Conservation (phyloP, 805 yeast genomes). For the Candida awuae region DNA sequence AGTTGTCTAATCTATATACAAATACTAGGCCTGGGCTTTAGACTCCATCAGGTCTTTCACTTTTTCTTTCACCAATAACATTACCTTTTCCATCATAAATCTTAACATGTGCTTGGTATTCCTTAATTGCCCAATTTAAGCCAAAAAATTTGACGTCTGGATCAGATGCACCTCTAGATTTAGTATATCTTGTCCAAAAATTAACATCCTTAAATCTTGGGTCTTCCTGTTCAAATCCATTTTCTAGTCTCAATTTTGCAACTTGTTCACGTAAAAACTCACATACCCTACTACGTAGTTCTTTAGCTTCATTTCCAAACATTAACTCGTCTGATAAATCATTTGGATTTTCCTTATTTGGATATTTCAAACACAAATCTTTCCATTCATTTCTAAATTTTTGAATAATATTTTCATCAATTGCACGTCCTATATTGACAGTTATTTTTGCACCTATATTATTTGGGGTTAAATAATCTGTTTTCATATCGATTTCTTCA, state of each 20-base stretch:
- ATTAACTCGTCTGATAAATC: constrained; percentile 58
- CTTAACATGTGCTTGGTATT: constrained; percentile 44
- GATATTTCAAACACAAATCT: constrained; percentile 45
- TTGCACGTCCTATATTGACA: constrained; percentile 63
- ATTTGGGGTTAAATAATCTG: constrained; percentile 37
- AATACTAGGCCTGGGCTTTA: background rate
- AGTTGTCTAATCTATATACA: background rate
- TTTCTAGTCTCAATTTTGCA: constrained; percentile 36
- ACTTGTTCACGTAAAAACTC: constrained; percentile 59
- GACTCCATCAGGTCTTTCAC: constrained; percentile 13
- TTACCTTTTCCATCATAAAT: constrained; percentile 28
- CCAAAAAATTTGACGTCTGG: constrained; percentile 69
- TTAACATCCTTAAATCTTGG: constrained; percentile 54
- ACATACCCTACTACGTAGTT: constrained; percentile 65
- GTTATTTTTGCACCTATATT: constrained; percentile 60
- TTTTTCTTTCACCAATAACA: constrained; percentile 16
- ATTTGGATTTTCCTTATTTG: constrained; percentile 41
- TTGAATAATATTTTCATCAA: constrained; percentile 53
- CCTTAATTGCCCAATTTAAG: constrained; percentile 72
- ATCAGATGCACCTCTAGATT: constrained; percentile 56
- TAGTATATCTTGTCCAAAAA: constrained; percentile 70
- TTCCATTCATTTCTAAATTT: constrained; percentile 66
- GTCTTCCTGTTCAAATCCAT: constrained; percentile 51
- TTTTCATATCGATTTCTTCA: constrained; percentile 53
- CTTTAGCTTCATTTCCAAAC: constrained; percentile 54